Base-by-base conservation (phyloP, 2,329 filamentous ascomycete genomes). In the Colletotrichum magnum region DNA sequence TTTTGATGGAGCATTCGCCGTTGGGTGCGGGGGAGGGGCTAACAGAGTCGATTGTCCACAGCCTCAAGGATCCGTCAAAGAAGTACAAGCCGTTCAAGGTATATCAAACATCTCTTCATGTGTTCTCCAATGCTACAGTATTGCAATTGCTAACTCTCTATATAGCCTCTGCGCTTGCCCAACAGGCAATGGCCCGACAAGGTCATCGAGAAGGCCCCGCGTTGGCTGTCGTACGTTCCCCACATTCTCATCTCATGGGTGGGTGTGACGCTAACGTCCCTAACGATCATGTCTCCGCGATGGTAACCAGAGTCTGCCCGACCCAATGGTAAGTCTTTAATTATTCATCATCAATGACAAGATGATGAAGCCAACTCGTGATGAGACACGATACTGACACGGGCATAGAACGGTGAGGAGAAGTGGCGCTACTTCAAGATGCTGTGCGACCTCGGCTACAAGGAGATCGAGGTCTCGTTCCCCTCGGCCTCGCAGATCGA, bases 381-480 rank as follows among this genome's bases (percentile, higher is more conserved):
- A 32, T 32, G 28, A 32, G 28, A 32, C 28, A 32, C 28, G 5
- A 9, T 13, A 13, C 36, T 39, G 4, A 59, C 21, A 21, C 61
- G 5, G 16, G 58, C 51, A 10, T 56, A 96, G 94, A 96, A 94
- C 77, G 94, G 94, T 74, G 94, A 97, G 57, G 94, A 98, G 86
- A 98, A 98, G 84, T 96, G 93, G 90, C 86, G 87, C 71, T 98
- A 95, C 87, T 98, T 98, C 86, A 91, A 95, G 82, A 97, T 97
- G 94, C 89, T 98, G 62, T 90, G 92, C 76, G 90, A 95, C 71
- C 87, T 98, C 58, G 95, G 96, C 75, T 98, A 97, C 87, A 98
- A 98, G 84, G 95, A 98, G 83, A 98, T 98, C 73, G 95, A 98
- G 79, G 92, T 98, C 21, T 96, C 95, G 5, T 98, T 97, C 83